Percentiles rank a stretch among this genome's conserved stretches.
phyloP scores from a whole-genome alignment of 1,284 basidiomycete species.

The Rhizopogon hawkerae region DNA sequence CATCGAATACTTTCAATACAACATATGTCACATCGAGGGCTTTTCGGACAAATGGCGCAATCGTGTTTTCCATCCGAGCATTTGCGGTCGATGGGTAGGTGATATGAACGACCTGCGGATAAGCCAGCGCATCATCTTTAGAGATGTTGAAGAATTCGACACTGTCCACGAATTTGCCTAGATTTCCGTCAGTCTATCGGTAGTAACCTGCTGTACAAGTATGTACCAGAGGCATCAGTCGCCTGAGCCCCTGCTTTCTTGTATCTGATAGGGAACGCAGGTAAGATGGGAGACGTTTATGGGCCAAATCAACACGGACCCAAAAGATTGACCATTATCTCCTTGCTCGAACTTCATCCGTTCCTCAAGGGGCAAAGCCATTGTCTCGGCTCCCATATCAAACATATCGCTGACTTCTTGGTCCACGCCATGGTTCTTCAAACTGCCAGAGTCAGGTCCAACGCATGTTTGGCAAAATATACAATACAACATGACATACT shows the following conservation, averaged over 20 bases:
- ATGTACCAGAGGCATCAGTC: conserved; percentile 46
- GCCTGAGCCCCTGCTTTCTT: conserved; percentile 56
- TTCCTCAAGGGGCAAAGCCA: conserved; percentile 52
- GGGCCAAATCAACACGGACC: conserved; percentile 36
- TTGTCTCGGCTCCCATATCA: conserved; percentile 46
- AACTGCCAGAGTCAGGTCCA: conserved; percentile 48
- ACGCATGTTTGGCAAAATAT: conserved; percentile 81
- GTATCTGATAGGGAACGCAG: conserved; percentile 36
- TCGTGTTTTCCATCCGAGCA: conserved; percentile 39
- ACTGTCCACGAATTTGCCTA: conserved; percentile 33
- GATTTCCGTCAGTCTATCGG: conserved; percentile 23
- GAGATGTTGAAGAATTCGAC: conserved; percentile 61
- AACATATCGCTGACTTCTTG: conserved; percentile 52
- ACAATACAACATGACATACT: conserved; percentile 76
- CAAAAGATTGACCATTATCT: conserved; percentile 52
- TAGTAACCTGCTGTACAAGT: neutral
- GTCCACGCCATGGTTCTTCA: conserved; percentile 55
- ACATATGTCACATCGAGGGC: conserved; percentile 49
- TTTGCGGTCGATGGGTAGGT: conserved; percentile 50
- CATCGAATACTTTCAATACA: conserved; percentile 48
- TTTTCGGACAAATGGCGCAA: conserved; percentile 50
- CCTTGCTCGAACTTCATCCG: conserved; percentile 62
- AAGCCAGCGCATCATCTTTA: conserved; percentile 57
- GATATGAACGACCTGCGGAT: conserved; percentile 42
- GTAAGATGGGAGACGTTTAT: conserved; percentile 35